Base-by-base conservation (phyloP, 2,329 filamentous ascomycete genomes). In the Diaporthe citri region DNA sequence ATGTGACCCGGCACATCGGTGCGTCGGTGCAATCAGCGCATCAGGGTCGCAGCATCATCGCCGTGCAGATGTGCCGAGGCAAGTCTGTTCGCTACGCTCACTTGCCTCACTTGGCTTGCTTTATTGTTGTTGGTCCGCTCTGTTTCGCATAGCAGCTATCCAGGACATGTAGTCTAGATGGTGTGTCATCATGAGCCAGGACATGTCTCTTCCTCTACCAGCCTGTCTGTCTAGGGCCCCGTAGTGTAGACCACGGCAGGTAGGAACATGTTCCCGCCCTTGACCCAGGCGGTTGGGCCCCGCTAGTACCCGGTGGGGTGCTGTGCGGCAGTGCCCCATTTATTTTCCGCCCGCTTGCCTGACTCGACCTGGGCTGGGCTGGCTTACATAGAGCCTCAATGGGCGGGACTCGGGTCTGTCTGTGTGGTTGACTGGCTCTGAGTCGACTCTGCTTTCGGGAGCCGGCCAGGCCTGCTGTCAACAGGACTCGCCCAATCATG, bases 251-350 rank as follows among this genome's bases (percentile, higher is more conserved):
- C 43, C 43, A 46, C 43, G 51, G 17, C 17, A 34, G 25, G 25
- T 9, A 46, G 41, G 41, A 48, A 52, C 22, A 25, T 55, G 34
- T 28, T 28, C 12, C 51, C 20, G 57, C 17, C 31, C 31, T 5
- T n/a, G 41, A n/a, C 48, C 66, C 28, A 51, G n/a, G 56, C 41
- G 55, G 41, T 28, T 17, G 66, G 46, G 67, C 48, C 73, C 73
- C 73, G 69, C 73, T 72, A 66, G 73, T 62, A 73, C 70, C 70
- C 74, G 62, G 36, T 28, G 56, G 15, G 56, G 15, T 43, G 13
- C 39, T 31, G 25, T 43, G 59, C 39, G 59, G n/a, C 60, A 64
- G 52, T 71, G 22, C 64, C 64, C 64, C 64, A 67, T 28, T 36
- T 67, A n/a, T 17, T 15, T n/a, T 10, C 62, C 62, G 57, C 28